Base-by-base conservation (phyloP, 768 basidiomycete species). In the Paxillus rubicundulus region DNA sequence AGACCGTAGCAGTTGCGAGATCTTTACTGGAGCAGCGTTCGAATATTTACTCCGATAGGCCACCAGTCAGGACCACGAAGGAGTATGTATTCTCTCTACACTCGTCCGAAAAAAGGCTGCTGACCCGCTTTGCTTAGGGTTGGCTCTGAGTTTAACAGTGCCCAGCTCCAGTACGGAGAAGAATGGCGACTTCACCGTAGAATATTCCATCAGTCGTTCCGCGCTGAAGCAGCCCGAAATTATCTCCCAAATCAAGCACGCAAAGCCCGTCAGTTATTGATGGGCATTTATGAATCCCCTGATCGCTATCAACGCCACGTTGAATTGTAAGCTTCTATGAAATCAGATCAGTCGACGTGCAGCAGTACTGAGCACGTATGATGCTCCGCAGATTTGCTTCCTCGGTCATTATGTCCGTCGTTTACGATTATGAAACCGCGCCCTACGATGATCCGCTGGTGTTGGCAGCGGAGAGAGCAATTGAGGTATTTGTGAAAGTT, bases 11-110 rank as follows among this genome's bases (percentile, higher is more conserved):
- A 45, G 49, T 62, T 10, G 74, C 71, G 4, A 68, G 59, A 41
- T 69, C 65, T 39, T 58, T 76, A 1, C 56, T 77, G 17, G 70
- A 76, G 18, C 68, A 69, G 47, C 70, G 72, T 18, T 66, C 70
- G 27, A 58, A 53, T 9, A 55, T 63, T 46, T 77, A 76, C 49
- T 74, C 74, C 10, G 74, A 70, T 53, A 58, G 75, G 17, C 74
- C 74, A 2, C 59, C 62, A 9, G 60, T 72, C 21, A 66, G 55
- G 30, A 58, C 54, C 21, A 55, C 52, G 4, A 56, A 64, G 49
- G 66, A 69, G 67, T 64, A 44, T 16, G 65, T 20, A 14, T 13
- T n/a, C 21, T 21, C n/a, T 28, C 2, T 14, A 41, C 17, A 40
- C 34, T n/a, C 18, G n/a, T 7, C n/a, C 32, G 50, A 2, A 40